Base-by-base conservation (phyloP, 106 monocot genomes). In the Dioscorea dumetorum region DNA sequence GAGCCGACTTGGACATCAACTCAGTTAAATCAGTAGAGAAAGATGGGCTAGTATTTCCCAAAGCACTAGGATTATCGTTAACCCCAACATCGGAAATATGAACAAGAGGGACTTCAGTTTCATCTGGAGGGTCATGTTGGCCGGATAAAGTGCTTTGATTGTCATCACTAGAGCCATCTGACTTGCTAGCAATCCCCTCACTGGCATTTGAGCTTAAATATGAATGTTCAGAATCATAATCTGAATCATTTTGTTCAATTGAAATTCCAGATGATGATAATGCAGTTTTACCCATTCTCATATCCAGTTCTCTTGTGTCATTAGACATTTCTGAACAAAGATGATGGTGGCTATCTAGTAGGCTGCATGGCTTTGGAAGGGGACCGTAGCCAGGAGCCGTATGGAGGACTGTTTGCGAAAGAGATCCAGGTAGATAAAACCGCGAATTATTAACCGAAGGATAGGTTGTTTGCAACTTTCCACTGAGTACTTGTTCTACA, bases 351-450 rank as follows among this genome's bases (percentile, higher is more conserved):
- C 22, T 73, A 24, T 62, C 79, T 74, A 23, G 48, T 41, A 89
- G 54, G 80, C 85, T 92, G 65, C 84, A 78, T 67, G 92, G 97
- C 67, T 76, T 84, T 48, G 97, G 97, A 79, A 99, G 92, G 69
- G 87, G 79, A 22, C 68, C 73, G 76, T 99, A 99, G 5, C 93
- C 97, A 33, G 92, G 90, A 58, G 97, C 92, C 62, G 97, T 84
- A 87, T 99, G 97, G 58, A 90, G 87, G 75, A 93, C 92, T 48
- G 93, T 71, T 20, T 93, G 92, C 14, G 97, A 99, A 64, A 99
- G 87, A 19, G 84, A 86, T 60, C 97, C 97, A 72, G 97, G 97
- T 60, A 99, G 97, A 81, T 84, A 91, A 61, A 85, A 79, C 53
- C 80, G 79, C 24, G 66, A 67, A 61, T 74, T 73, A 2, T 53